Evolutionary conservation across 2,329 filamentous ascomycete genomes (phyloP).

Genomic region (Intubia oerlemansii): DNA sequence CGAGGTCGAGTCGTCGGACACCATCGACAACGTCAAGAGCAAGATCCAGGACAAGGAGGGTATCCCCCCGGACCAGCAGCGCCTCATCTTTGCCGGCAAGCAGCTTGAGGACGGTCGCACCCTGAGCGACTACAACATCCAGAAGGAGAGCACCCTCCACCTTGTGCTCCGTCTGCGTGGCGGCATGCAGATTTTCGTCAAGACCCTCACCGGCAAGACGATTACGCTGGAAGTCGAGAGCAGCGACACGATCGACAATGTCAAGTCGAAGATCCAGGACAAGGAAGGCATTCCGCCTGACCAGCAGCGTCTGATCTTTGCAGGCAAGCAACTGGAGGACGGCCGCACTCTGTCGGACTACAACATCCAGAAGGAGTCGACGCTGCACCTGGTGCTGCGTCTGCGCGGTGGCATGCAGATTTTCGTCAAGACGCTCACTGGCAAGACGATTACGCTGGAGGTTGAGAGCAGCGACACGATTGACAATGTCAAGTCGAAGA

Average conservation of each 20-base stretch:
- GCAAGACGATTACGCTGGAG: conserved; percentile 48
- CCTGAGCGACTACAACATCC: conserved; percentile 83
- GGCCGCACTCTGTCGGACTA: conserved; percentile 82
- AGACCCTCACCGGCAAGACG: conserved; percentile 79
- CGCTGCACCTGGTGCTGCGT: conserved; percentile 60
- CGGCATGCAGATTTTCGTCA: conserved; percentile 80
- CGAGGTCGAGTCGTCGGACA: conserved; percentile 74
- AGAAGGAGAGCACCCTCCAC: conserved; percentile 78
- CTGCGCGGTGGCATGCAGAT: conserved; percentile 66
- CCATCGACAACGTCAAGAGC: conserved; percentile 88
- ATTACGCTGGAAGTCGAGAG: conserved; percentile 85
- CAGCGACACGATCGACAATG: conserved; percentile 81
- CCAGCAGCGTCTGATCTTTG: no score
- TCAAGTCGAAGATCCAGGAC: conserved; percentile 83
- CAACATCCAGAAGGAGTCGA: no score
- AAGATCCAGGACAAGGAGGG: conserved; percentile 98
- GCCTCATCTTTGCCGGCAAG: no score
- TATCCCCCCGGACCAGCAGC: conserved; percentile 89
- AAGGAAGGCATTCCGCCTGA: conserved; percentile 87
- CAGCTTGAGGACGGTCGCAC: conserved; percentile 91
- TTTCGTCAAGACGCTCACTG: conserved; percentile 50
- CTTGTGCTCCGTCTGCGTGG: conserved; percentile 72
- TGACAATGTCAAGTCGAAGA: conserved; percentile 50
- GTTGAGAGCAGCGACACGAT: conserved; percentile 49
- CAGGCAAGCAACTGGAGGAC: no score